Base-by-base conservation (phyloP, 371 early-diverging fungal species). In the Mucor racemosus region DNA sequence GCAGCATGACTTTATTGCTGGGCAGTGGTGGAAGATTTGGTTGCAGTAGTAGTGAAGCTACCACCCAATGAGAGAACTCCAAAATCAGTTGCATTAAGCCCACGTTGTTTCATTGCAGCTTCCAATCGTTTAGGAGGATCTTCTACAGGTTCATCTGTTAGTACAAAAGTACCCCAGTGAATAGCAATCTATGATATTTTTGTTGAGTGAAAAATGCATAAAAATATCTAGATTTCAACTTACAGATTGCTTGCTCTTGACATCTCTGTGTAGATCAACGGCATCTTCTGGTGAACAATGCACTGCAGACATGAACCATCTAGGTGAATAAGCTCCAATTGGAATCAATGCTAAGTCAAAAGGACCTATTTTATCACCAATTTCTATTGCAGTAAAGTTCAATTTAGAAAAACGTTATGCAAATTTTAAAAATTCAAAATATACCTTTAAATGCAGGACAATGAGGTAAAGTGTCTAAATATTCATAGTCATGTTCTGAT, bases 261-360 rank as follows among this genome's bases (percentile, higher is more conserved):
- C 70, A 65, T 92, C 92, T 69, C 86, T 75, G 64, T 94, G 95
- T 17, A 94, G 79, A 4, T 87, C 76, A 8, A 92, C 91, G 7
- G 93, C 90, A 71, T 92, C 93, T 67, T 91, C 90, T 8, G 93
- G 93, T 14, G 82, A 84, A 58, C 88, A 89, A 68, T 93, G 94
- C 64, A 92, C 76, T 19, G 87, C 75, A 3, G 87, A 87, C 85
- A 91, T 89, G 76, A 86, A 67, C 80, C 80, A 82, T 61, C 93
- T 84, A 7, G 95, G 95, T 4, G 82, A 81, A 66, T 92, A 94
- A 0, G 93, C 93, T 7, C 95, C 95, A 63, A 94, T 94, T 1
- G 95, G 93, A 46, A 94, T 90, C 48, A 90, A 86, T 10, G 91
- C 76, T 6, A 94, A 73, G 60, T 90, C 88, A 72, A 91, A 86